Conservation (phyloP, 2,329 filamentous ascomycete genomes). For the Ophiocordyceps australis region DNA sequence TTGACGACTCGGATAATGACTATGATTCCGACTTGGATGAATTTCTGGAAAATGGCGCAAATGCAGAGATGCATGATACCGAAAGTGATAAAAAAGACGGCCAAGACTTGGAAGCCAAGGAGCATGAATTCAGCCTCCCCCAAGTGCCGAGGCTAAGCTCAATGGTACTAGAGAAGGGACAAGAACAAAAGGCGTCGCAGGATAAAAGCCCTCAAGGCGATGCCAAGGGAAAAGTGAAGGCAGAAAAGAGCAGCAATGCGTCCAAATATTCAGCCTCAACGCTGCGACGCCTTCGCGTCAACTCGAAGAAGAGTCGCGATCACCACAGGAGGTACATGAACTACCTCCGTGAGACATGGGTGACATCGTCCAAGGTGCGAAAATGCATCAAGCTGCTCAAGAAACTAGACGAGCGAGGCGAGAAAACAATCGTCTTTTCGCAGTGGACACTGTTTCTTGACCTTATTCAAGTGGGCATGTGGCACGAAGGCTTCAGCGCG, state of each 20-base stretch:
- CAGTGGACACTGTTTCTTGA: constrained; percentile 65
- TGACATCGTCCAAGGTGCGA: constrained; percentile 68
- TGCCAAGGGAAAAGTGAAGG: constrained; percentile 12
- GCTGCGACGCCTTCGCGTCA: constrained; percentile 47
- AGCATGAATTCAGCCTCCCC: no score
- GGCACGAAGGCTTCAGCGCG: constrained; percentile 40
- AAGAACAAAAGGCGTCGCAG: constrained; percentile 26
- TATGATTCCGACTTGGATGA: constrained; percentile 2
- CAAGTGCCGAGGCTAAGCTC: no score
- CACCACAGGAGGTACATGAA: constrained; percentile 52
- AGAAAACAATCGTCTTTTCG: constrained; percentile 59
- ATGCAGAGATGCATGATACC: constrained; percentile 5
- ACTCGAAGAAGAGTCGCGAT: constrained; percentile 42
- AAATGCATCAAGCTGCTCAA: constrained; percentile 57
- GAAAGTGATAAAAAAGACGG: constrained; percentile 12
- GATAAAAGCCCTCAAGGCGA: constrained; percentile 11
- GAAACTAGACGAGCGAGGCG: constrained; percentile 40
- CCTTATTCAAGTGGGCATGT: constrained; percentile 53
- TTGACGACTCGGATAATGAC: constrained; percentile 10
- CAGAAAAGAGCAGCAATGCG: constrained; percentile 20
- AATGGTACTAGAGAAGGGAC: no score
- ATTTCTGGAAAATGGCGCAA: neutral
- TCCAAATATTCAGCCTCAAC: constrained; percentile 29
- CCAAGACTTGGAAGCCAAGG: no score
- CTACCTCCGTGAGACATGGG: constrained; percentile 50